Conservation (phyloP, 1,284 basidiomycete genomes). For the Fomitiporia mediterranea region DNA sequence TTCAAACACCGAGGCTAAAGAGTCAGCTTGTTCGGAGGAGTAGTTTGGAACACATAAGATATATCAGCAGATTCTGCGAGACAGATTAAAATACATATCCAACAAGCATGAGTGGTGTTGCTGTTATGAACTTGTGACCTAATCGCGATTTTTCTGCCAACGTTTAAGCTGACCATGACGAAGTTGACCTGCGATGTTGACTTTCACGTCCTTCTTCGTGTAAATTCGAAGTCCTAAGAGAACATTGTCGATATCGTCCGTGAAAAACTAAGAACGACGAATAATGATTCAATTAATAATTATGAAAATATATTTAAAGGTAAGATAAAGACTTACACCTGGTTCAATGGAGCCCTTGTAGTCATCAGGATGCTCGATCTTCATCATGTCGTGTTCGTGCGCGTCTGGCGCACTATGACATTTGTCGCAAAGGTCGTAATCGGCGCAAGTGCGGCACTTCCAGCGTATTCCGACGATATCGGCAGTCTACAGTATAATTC, state of each 20-base stretch:
- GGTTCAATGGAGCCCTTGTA: conserved; percentile 6
- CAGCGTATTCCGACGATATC: conserved; percentile 19
- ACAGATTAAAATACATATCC: too few relatives aligned
- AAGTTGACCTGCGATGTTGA: conserved; percentile 23
- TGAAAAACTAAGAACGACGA: conserved; percentile 5
- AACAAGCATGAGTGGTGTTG: too few relatives aligned
- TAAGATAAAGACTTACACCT: conserved; percentile 18
- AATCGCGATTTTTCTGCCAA: conserved; percentile 12
- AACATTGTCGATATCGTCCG: conserved; percentile 21
- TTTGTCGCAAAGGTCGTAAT: conserved; percentile 24
- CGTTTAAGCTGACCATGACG: conserved; percentile 22
- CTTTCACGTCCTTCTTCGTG: conserved; percentile 21
- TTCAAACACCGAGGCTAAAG: too few relatives aligned
- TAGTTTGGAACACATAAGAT: too few relatives aligned
- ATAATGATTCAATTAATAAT: background rate
- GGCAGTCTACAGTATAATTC: background rate
- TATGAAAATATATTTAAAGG: background rate
- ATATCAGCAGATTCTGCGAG: too few relatives aligned
- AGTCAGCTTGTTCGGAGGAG: too few relatives aligned
- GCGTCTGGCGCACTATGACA: conserved; percentile 18
- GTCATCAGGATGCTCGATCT: conserved; percentile 21
- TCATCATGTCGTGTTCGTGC: conserved; percentile 23
- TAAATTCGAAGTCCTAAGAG: conserved; percentile 23
- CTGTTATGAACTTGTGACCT: background rate
- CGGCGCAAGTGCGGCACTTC: conserved; percentile 20